These are phyloP conservation scores for Nannizziopsis barbatae DNA, from an alignment of 2,329 filamentous ascomycete genomes.

Conservation along the genomic window DNA sequence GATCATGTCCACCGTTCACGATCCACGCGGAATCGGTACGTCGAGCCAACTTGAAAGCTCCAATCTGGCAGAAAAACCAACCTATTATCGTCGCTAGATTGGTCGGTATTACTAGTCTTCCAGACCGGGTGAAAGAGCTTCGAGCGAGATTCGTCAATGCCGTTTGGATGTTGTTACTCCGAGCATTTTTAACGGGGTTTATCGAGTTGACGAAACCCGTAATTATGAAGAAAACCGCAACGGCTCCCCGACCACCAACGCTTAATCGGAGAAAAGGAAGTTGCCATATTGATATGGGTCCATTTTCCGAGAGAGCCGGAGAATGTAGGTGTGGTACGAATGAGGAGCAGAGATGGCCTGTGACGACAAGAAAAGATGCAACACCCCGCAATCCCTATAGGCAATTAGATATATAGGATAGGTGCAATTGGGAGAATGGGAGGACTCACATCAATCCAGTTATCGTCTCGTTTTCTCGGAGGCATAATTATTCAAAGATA, in stretches of 20 bases:
- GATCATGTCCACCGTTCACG: constrained; percentile 10
- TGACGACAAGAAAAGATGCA: constrained; percentile 35
- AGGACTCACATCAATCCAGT: constrained; percentile 19
- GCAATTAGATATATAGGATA: not conserved
- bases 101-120: constrained; percentile 21
- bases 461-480: constrained; percentile 17
- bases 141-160: constrained; percentile 19
- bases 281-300: constrained; percentile 18
- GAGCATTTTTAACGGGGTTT: constrained; percentile 20
- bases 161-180: constrained; percentile 17
- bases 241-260: constrained; percentile 19
- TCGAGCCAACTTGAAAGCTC: constrained; percentile 18
- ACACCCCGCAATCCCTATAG: constrained; percentile 34
- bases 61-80: constrained; percentile 21
- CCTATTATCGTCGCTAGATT: constrained; percentile 17
- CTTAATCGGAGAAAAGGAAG: constrained; percentile 21
- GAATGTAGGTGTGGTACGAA: constrained; percentile 33
- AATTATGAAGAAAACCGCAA: constrained; percentile 24
- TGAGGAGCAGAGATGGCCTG: constrained; percentile 33
- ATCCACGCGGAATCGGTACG: constrained; percentile 21
- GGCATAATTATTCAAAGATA: constrained; percentile 4
- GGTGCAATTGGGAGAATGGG: not conserved
- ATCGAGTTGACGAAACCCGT: constrained; percentile 25
- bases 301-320: constrained; percentile 21
- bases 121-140: constrained; percentile 19